A percentile compares a stretch with the other conserved stretches of the same genome.
Conservation (phyloP, 345 rosid genomes). For the Gossypioides kirkii region DNA sequence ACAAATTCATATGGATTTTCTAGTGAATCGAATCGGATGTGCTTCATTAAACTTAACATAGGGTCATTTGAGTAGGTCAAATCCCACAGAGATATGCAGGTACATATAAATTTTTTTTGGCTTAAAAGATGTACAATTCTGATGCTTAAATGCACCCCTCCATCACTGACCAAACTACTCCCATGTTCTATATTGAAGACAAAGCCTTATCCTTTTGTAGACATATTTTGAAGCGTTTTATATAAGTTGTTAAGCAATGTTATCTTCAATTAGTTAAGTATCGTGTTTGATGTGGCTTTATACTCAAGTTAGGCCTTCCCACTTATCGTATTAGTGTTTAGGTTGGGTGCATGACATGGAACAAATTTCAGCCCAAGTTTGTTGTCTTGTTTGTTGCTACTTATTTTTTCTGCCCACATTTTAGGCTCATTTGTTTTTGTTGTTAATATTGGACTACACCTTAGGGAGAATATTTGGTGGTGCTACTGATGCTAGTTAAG, state of each 20-base stretch:
- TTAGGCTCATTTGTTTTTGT: neutral
- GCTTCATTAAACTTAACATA: neutral
- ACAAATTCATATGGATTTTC: no score
- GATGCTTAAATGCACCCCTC: neutral
- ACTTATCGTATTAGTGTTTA: no score
- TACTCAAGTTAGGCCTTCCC: no score
- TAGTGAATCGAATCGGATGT: no score
- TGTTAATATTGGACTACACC: neutral
- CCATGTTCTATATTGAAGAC: neutral
- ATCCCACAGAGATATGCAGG: neutral
- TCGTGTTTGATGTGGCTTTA: neutral
- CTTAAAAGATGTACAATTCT: neutral
- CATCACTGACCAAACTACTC: neutral
- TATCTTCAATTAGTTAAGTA: neutral
- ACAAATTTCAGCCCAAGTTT: neutral
- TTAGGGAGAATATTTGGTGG: neutral
- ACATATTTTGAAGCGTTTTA: neutral
- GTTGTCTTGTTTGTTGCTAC: neutral
- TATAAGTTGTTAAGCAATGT: no score
- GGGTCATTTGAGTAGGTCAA: neutral
- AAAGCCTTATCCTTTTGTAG: neutral
- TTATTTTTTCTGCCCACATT: neutral
- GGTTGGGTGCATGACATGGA: no score
- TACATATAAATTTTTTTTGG: neutral
- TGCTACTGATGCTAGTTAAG: neutral